A percentile compares a stretch with the other conserved stretches of the same genome.
Conservation (phyloP, 805 yeast species). For the Ogataea neopini region DNA sequence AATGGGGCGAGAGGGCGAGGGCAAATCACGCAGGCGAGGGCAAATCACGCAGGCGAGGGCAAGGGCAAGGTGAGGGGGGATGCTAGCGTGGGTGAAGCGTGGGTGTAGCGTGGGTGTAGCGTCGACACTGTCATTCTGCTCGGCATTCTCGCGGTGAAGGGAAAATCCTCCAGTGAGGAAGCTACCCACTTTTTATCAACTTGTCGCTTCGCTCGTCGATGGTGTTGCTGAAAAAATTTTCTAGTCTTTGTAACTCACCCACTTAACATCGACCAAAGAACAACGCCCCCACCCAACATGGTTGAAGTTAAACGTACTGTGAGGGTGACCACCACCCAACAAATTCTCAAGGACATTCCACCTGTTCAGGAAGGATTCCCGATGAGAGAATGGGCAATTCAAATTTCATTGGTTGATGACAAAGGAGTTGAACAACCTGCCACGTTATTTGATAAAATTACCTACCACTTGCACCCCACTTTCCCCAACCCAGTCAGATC, state of each 20-base stretch:
- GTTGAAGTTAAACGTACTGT: constrained; percentile 77
- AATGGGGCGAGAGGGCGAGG: too few species aligned
- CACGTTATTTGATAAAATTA: constrained; percentile 83
- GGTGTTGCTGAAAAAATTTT: background rate
- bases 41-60: too few species aligned
- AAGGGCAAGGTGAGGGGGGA: too few species aligned
- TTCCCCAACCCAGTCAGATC: constrained; percentile 86
- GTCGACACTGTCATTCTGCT: too few species aligned
- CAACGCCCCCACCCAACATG: constrained; percentile 20
- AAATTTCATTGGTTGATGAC: constrained; percentile 71
- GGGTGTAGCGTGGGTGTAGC: too few species aligned
- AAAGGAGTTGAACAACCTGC: constrained; percentile 86
- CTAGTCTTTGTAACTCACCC: too few species aligned
- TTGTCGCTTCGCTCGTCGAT: background rate
- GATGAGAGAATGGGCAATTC: constrained; percentile 90
- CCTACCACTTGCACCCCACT: constrained; percentile 93
- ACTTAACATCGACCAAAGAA: too few species aligned
- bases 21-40: too few species aligned
- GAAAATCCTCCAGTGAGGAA: too few species aligned
- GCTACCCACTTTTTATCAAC: too few species aligned
- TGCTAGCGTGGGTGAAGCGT: too few species aligned
- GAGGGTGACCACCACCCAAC: constrained; percentile 84
- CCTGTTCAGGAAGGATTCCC: constrained; percentile 91
- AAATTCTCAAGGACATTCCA: constrained; percentile 75
- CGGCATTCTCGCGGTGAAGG: too few species aligned